Base-by-base conservation (phyloP, 768 basidiomycete species). In the Leucocoprinus leucothites region DNA sequence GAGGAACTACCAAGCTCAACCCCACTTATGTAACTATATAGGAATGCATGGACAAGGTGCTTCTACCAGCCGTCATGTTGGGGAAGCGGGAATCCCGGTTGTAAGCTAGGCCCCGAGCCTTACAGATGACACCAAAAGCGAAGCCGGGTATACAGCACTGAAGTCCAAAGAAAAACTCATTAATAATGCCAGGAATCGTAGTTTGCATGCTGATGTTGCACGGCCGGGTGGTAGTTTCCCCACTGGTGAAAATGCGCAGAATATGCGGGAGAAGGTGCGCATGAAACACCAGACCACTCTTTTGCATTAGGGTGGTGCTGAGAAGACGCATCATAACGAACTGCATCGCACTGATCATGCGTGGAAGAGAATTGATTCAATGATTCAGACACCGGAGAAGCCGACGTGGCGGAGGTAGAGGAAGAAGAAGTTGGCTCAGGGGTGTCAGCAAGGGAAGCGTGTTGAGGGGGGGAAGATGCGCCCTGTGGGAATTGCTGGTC, bases 171-270 rank as follows among this genome's bases (percentile, higher is more conserved):
- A 46, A 14, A 24, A 48, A 48, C 6, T 40, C 7, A 31, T 43
- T n/a, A 56, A 43, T 48, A 56, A 19, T 56, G 49, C 31, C 49
- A 47, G 14, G 54, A 49, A 9, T 35, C 28, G 19, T 56, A 56
- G 41, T 56, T 48, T 22, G 31, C 41, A n/a, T 42, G 42, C 38
- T 53, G 52, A 19, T 42, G 54, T 11, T 42, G 54, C 46, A 26
- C 22, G 8, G 47, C 45, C 4, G 54, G 14, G 19, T 56, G 49
- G 26, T 56, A 56, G 9, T 41, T 11, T 6, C n/a, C 54, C 54
- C 54, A 56, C 19, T 49, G 54, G n/a, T 56, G 54, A 9, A 38
- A 18, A 14, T 26, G 41, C 31, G 19, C 19, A 22, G 42, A 40
- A 11, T 48, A 43, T 28, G 47, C 24, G 21, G 47, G 19, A 3